Evolutionary conservation across 306 rosid species (phyloP).

Genomic region (Albizia julibrissin): DNA sequence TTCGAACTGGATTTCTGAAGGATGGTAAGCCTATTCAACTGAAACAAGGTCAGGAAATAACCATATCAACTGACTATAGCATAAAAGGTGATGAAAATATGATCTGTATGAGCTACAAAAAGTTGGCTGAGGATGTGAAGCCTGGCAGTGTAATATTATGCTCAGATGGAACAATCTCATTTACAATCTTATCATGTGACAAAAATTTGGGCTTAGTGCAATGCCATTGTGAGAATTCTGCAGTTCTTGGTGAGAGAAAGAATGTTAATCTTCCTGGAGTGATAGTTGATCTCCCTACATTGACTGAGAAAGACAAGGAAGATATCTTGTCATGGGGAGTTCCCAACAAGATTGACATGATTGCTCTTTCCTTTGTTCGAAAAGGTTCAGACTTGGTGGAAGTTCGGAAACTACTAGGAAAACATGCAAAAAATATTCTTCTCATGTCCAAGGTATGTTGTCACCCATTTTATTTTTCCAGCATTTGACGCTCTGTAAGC

Average conservation of each 20-base stretch:
- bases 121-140: conserved; percentile 85
- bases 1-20: conserved; percentile 95
- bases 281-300: conserved; percentile 89
- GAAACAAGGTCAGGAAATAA: conserved; percentile 76
- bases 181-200: conserved; percentile 74
- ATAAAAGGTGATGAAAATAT: conserved; percentile 80
- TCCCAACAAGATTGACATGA: not conserved
- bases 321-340: not conserved
- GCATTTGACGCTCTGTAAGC: not conserved
- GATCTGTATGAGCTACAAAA: conserved; percentile 94
- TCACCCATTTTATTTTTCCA: not conserved
- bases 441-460: not conserved
- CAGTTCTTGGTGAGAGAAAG: conserved; percentile 92
- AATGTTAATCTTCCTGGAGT: conserved; percentile 97
- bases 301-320: conserved; percentile 45
- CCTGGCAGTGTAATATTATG: conserved; percentile 92
- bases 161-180: conserved; percentile 93
- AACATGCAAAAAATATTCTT: not conserved
- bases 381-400: not conserved
- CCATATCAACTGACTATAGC: conserved; percentile 82
- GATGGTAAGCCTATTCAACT: conserved; percentile 81
- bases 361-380: not conserved
- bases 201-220: conserved; percentile 59
- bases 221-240: conserved; percentile 92
- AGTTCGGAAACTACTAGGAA: not conserved